Evolutionary conservation across 2,329 filamentous ascomycete species (phyloP), one percentile per base, ranked within the genome.

Genomic region (Stagonosporopsis vannaccii): DNA sequence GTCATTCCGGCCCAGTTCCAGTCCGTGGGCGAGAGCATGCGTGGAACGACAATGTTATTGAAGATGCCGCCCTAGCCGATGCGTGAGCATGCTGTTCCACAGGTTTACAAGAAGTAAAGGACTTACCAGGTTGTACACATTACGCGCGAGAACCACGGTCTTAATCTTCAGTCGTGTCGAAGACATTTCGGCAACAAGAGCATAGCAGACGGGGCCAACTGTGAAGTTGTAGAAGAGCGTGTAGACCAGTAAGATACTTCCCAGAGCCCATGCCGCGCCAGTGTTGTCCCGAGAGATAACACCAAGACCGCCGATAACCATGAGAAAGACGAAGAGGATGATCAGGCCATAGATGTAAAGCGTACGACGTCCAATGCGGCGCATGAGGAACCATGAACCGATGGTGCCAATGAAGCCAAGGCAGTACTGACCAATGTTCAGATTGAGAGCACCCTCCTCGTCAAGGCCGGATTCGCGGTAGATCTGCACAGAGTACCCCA

Each of bases 171-270:
- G 82, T 5, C 92, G 85, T 15, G 90, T 86, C 0, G 91, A 91
- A 0, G 91, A 91, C 26, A 96, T 77, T 74, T 97, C 92, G 1
- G 90, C 85, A 3, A 96, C 91, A 7, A 96, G 84, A 0, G 91
- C 93, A 78, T 95, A 97, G 75, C 90, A 92, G 6, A 96, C 90
- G 0, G 92, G 94, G 25, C 92, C 92, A 37, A 96, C 91, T 0
- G 90, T 90, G 42, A 92, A 81, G 74, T 96, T 90, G 77, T 96
- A 97, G 70, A 88, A 85, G 42, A 93, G 78, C 0, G 91, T 68
- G 48, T 66, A 72, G 25, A 72, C 55, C 26, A 74, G 57, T 26
- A 72, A 41, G 49, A 72, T 56, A 20, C 63, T 63, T 25, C 68
- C 72, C 17, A 68, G 60, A 19, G 58, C 65, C 70, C 69, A 74